Percentiles rank a stretch among this genome's conserved stretches.
These are phyloP conservation scores for Pestalotiopsis sp. DNA, from an alignment of 2,329 filamentous ascomycete genomes.

Conservation along the genomic window DNA sequence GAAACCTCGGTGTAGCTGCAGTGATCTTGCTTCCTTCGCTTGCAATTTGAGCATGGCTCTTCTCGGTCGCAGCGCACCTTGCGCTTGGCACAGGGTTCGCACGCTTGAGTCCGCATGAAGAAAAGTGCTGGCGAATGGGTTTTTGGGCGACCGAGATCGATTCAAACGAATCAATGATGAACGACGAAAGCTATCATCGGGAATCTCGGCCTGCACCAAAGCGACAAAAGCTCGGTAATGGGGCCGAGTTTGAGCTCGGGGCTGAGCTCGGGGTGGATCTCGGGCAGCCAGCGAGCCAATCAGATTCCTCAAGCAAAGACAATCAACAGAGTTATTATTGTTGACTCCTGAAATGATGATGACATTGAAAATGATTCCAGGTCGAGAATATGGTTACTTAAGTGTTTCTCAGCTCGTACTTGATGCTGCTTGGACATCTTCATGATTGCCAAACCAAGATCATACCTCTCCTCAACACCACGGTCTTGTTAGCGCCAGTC, in stretches of 20 bases:
- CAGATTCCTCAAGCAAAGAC: not conserved
- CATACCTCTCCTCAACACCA: too few species aligned
- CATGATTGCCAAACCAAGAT: too few species aligned
- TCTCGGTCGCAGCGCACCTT: slow-evolving; percentile 13
- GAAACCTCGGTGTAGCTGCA: slow-evolving; percentile 8
- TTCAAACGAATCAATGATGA: not conserved
- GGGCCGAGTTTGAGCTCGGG: not conserved
- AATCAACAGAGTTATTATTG: not conserved
- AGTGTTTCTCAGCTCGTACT: not conserved
- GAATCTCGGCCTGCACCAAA: not conserved
- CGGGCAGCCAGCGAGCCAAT: not conserved
- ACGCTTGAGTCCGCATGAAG: slow-evolving; percentile 7
- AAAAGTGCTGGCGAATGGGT: not conserved
- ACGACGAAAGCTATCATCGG: not conserved
- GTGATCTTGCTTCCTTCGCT: slow-evolving; percentile 7
- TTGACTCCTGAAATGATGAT: not conserved
- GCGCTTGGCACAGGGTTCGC: slow-evolving; percentile 13
- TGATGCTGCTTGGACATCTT: too few species aligned
- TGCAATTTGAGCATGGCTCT: slow-evolving; percentile 13
- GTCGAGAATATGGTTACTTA: not conserved
- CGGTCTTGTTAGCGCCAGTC: too few species aligned
- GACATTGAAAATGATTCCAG: not conserved
- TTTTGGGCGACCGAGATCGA: not conserved
- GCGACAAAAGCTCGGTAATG: not conserved
- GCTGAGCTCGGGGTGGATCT: slow-evolving; percentile 1